Evolutionary conservation across 1,139 yeast species (phyloP).

Genomic region (Kurtzmaniella quercitrusa): DNA sequence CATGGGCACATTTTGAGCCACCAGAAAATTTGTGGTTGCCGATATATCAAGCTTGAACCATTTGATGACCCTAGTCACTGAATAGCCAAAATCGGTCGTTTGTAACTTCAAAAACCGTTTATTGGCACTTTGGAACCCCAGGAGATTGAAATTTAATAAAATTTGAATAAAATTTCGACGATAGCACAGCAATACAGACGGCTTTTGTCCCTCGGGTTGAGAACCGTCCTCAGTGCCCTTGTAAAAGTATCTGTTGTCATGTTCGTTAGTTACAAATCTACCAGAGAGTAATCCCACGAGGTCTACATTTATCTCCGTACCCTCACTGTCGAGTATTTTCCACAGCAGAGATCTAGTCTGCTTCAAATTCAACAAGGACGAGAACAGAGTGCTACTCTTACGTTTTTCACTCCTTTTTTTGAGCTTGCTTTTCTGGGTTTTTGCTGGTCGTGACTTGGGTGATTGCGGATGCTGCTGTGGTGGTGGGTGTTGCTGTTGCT

Average conservation of each 20-base stretch:
- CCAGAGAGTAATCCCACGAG: conserved; percentile 42
- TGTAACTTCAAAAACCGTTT: conserved; percentile 28
- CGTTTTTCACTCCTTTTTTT: conserved; percentile 9
- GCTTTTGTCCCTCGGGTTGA: conserved; percentile 10
- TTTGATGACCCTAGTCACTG: conserved; percentile 32
- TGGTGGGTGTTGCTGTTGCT: conserved; percentile 2
- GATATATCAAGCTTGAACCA: conserved; percentile 38
- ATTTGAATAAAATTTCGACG: conserved; percentile 43
- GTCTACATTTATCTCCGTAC: conserved; percentile 19
- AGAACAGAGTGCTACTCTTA: conserved; percentile 4
- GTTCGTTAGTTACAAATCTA: conserved; percentile 39
- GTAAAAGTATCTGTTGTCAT: conserved; percentile 37
- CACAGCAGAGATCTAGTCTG: conserved; percentile 18
- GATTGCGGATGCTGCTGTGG: background rate
- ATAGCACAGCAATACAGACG: conserved; percentile 43
- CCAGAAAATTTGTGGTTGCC: conserved; percentile 32
- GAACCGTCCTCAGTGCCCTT: conserved; percentile 16
- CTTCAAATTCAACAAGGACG: conserved; percentile 28
- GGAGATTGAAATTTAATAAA: conserved; percentile 30
- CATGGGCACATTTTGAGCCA: conserved; percentile 27
- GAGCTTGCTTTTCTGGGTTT: conserved; percentile 13
- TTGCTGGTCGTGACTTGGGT: conserved; percentile 5
- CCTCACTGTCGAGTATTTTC: conserved; percentile 28
- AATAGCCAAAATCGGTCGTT: conserved; percentile 34
- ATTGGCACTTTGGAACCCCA: conserved; percentile 21